These are phyloP conservation scores for Wickerhamia fluorescens DNA, from an alignment of 805 yeast species.

Conservation along the genomic window DNA sequence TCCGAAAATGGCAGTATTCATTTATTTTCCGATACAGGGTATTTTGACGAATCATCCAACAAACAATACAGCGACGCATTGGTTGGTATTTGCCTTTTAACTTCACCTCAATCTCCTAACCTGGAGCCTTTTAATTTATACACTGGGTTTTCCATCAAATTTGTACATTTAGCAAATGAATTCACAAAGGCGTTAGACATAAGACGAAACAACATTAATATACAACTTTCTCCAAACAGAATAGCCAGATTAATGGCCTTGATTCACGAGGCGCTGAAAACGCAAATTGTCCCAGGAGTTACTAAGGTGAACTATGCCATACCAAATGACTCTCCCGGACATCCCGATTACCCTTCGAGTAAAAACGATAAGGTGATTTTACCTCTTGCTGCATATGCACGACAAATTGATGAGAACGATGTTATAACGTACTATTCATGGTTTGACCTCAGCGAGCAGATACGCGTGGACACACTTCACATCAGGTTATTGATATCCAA, in stretches of 20 bases:
- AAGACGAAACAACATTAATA: conserved; percentile 10
- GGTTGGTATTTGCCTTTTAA: conserved; percentile 19
- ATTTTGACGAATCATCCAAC: conserved; percentile 16
- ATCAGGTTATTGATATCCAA: conserved; percentile 16
- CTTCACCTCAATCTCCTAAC: conserved; percentile 5
- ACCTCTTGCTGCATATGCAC: conserved; percentile 19
- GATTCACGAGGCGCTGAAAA: conserved; percentile 11
- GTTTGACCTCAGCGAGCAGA: conserved; percentile 18
- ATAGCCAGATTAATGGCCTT: conserved; percentile 8
- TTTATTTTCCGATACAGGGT: conserved; percentile 26
- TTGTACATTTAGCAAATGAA: conserved; percentile 21
- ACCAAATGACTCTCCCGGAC: conserved; percentile 19
- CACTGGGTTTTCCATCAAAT: conserved; percentile 24
- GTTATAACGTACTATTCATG: conserved; percentile 13
- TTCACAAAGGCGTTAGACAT: conserved; percentile 17
- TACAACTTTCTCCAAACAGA: conserved; percentile 13
- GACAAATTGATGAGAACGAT: conserved; percentile 2
- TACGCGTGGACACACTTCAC: conserved; percentile 16
- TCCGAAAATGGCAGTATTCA: conserved; percentile 1
- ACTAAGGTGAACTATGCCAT: conserved; percentile 14
- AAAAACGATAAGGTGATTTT: conserved; percentile 5
- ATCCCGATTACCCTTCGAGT: conserved; percentile 18
- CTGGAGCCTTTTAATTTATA: conserved; percentile 22
- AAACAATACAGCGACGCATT: conserved; percentile 28
- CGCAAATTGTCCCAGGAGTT: conserved; percentile 20